Evolutionary conservation across 2,329 filamentous ascomycete species (phyloP).

Genomic region (Fusarium chaquense): DNA sequence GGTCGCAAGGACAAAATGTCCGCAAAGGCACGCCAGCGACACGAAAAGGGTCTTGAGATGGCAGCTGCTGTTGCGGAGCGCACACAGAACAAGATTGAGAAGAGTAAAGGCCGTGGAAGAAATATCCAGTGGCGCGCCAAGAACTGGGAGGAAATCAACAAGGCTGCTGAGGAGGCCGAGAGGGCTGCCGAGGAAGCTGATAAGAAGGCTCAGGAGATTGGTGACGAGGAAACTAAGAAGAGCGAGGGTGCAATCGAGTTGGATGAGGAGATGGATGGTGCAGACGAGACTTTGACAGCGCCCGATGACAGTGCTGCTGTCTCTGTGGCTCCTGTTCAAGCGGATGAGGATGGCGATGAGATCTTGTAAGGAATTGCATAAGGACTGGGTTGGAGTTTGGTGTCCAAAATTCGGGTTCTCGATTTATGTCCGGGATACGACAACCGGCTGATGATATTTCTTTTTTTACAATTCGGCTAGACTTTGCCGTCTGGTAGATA

Average conservation of each 20-base stretch:
- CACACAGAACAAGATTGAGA: conserved; percentile 66
- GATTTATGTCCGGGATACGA: conserved; percentile 32
- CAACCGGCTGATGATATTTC: conserved; percentile 30
- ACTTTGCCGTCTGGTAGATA: conserved; percentile 39
- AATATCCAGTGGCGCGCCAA: conserved; percentile 63
- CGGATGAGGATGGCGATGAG: conserved; percentile 52
- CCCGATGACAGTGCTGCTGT: neutral
- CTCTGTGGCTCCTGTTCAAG: conserved; percentile 20
- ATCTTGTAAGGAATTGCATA: conserved; percentile 46
- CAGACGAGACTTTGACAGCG: conserved; percentile 11
- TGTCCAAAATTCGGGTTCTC: conserved; percentile 43
- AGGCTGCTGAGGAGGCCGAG: conserved; percentile 42
- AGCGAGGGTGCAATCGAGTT: conserved; percentile 47
- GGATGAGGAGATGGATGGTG: conserved; percentile 54
- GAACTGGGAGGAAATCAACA: conserved; percentile 71
- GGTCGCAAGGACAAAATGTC: conserved; percentile 67
- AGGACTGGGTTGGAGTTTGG: conserved; percentile 45
- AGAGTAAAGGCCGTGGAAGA: conserved; percentile 64
- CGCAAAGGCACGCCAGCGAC: conserved; percentile 65
- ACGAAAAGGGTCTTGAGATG: conserved; percentile 69
- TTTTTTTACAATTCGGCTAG: conserved; percentile 29
- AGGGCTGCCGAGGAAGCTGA: conserved; percentile 40
- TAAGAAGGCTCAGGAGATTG: neutral
- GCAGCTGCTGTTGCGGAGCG: conserved; percentile 71
- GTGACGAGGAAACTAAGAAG: conserved; percentile 40